phyloP scores from a whole-genome alignment of 768 basidiomycete genomes.

The Lyophyllum atratum region DNA sequence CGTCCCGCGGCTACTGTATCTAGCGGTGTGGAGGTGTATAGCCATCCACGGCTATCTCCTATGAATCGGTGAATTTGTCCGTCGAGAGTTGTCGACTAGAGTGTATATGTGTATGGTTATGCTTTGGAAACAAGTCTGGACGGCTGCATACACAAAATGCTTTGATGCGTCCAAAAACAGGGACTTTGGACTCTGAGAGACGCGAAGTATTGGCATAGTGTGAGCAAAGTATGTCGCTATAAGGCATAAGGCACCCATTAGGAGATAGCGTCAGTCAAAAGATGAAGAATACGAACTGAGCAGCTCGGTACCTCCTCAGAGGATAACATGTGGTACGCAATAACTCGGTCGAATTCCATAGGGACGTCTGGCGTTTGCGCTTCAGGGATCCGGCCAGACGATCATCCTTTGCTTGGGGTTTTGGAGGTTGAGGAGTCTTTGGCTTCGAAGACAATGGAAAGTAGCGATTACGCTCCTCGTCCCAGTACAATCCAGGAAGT shows the following conservation, averaged over 20 bases:
- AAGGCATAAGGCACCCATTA: not conserved
- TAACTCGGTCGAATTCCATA: constrained; percentile 18
- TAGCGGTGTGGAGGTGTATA: constrained; percentile 36
- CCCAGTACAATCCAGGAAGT: constrained; percentile 61
- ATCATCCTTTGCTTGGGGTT: not conserved
- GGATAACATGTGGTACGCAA: constrained; percentile 13
- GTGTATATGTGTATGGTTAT: not conserved
- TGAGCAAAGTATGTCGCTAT: constrained; percentile 43
- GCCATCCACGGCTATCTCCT: constrained; percentile 58
- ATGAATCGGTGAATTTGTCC: constrained; percentile 39
- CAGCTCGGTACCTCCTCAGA: constrained; percentile 12
- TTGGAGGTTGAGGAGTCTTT: constrained; percentile 13
- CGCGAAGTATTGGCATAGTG: constrained; percentile 42
- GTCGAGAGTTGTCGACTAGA: constrained; percentile 34
- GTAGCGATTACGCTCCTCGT: constrained; percentile 52
- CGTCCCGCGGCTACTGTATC: constrained; percentile 2
- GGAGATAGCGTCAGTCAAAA: not conserved
- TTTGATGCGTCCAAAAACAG: constrained; percentile 41
- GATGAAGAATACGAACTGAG: constrained; percentile 16
- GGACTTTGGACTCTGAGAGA: constrained; percentile 26
- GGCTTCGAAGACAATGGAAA: constrained; percentile 52
- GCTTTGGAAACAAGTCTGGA: not conserved
- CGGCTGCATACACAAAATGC: constrained; percentile 46
- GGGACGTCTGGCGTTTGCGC: constrained; percentile 15
- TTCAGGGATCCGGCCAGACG: constrained; percentile 3